Conservation (phyloP, 176 grass and related monocot genomes). For the Dendrocalamus sinicus region DNA sequence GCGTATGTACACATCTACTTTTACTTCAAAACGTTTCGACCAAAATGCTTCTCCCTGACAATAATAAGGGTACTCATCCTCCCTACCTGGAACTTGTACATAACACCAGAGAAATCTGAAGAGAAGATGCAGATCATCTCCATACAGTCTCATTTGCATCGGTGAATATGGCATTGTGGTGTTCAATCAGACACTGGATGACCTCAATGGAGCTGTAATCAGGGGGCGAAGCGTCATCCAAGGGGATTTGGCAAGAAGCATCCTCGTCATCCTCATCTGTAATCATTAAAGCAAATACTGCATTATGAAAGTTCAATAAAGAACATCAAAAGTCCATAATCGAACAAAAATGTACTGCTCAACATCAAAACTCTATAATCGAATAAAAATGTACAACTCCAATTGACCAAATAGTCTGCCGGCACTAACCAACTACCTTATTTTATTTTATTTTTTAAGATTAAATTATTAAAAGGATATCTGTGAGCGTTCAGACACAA, state of each 20-base stretch:
- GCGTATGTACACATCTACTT: constrained; percentile 52
- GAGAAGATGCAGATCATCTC: constrained; percentile 54
- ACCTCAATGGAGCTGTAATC: constrained; percentile 96
- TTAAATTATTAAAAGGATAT: not conserved
- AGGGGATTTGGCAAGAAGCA: constrained; percentile 83
- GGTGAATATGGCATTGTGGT: constrained; percentile 93
- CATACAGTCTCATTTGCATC: constrained; percentile 82
- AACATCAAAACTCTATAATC: not conserved
- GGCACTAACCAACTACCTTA: not conserved
- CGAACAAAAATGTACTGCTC: not conserved
- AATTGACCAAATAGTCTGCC: not conserved
- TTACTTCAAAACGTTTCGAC: constrained; percentile 45
- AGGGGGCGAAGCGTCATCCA: constrained; percentile 75
- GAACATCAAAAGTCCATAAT: not conserved
- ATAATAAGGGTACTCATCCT: constrained; percentile 25
- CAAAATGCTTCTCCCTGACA: constrained; percentile 42
- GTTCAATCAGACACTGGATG: constrained; percentile 90
- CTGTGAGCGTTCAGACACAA: not conserved
- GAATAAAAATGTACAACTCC: not conserved
- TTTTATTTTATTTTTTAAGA: not conserved
- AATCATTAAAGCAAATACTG: constrained; percentile 33
- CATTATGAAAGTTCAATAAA: constrained; percentile 24
- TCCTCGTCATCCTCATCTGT: constrained; percentile 82
- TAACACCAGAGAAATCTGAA: constrained; percentile 30
- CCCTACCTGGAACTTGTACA: constrained; percentile 63